Evolutionary conservation across 2,329 filamentous ascomycete species (phyloP).

Genomic region (Passalora sequoiae): DNA sequence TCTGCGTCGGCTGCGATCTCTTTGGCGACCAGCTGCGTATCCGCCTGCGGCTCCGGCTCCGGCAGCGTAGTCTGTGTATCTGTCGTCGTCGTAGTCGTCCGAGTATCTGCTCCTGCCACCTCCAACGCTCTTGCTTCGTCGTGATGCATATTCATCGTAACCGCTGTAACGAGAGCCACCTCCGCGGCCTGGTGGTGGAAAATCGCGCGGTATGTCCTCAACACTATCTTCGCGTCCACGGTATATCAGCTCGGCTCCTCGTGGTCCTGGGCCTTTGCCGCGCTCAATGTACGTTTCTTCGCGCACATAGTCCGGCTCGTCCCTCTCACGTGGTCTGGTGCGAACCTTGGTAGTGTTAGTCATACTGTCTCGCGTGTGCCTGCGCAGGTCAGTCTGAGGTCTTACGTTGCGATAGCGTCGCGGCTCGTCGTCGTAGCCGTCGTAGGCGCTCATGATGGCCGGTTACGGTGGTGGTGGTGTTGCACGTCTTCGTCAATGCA

Average conservation of each 20-base stretch:
- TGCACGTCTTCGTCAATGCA: conserved; percentile 6
- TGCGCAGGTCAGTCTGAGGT: too few species aligned
- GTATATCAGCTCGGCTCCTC: conserved; percentile 44
- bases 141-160: conserved; percentile 46
- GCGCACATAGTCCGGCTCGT: conserved; percentile 49
- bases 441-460: conserved; percentile 46
- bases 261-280: conserved; percentile 39
- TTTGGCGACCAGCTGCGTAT: conserved; percentile 33
- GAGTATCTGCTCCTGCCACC: conserved; percentile 27
- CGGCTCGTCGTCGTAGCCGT: conserved; percentile 44
- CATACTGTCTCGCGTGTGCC: conserved; percentile 2
- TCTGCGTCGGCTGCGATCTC: conserved; percentile 35
- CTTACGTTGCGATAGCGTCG: conserved; percentile 39
- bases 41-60: conserved; percentile 40
- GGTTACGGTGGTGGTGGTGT: conserved; percentile 9
- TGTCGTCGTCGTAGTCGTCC: conserved; percentile 55
- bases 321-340: conserved; percentile 42
- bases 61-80: conserved; percentile 48
- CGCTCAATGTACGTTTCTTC: conserved; percentile 48
- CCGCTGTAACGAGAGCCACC: conserved; percentile 27
- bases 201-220: conserved; percentile 80
- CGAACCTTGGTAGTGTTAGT: conserved; percentile 28
- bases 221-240: conserved; percentile 68
- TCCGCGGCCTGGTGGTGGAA: conserved; percentile 58
- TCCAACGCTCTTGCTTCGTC: conserved; percentile 61